Base-by-base conservation (phyloP, 192 early-diverging fungal genomes). In the Entomortierella parvispora region DNA sequence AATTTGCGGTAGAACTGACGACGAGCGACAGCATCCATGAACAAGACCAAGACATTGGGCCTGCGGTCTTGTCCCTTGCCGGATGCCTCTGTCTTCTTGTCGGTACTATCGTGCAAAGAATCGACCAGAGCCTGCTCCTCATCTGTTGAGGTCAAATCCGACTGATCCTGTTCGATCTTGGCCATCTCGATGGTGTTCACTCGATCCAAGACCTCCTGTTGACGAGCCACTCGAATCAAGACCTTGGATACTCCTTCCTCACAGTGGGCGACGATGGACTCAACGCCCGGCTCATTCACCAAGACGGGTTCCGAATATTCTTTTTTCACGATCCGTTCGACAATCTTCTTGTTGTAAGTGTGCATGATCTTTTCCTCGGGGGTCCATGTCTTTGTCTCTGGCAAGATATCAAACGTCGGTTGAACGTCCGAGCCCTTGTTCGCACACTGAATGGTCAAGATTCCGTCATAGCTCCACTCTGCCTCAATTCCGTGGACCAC, bases 1-100 rank as follows among this genome's bases (percentile, higher is more conserved):
- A 88, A 64, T 26, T 82, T 81, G 14, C 87, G 85, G 57, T 81
- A 82, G 34, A 88, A 88, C 59, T 86, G 84, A 8, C 84, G 61
- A 26, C 62, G 84, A 2, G 85, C 80, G 0, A 85, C 74, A 0
- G 87, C 87, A 40, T 88, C 87, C 48, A 88, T 53, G 64, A 86
- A 82, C n/a, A 88, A 33, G 25, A 76, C 81, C 15, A 88, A 52
- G 18, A 86, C 84, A 47, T 88, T 88, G 6, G 82, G 85, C 1
- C 71, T 79, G 22, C 58, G 65, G 12, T 44, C 12, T 44, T 60
- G 22, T 1, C 11, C 34, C 42, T 44, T 17, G 28, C 26, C 4
- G 29, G 6, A 6, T 53, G 2, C 22, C 33, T 57, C 26, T 6
- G 55, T 37, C 7, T 43, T 22, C 43, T 31, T 42, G 14, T 28